Evolutionary conservation across 2,329 filamentous ascomycete genomes (phyloP).

Genomic region (Hymenoscyphus infarciens): DNA sequence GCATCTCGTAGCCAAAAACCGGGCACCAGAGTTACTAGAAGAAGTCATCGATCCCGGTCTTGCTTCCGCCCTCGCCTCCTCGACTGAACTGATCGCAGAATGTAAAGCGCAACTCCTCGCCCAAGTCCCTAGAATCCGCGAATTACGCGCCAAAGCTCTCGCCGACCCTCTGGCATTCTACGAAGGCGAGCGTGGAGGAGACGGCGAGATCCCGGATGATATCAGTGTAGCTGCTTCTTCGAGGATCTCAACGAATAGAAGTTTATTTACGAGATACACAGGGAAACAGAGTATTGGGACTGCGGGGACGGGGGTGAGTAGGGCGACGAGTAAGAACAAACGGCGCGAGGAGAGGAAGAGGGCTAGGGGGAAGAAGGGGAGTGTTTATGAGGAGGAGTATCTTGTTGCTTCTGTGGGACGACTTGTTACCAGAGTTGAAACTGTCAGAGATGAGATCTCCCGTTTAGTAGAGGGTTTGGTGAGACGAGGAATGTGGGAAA

Average conservation of each 20-base stretch:
- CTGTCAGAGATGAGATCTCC: constrained; percentile 66
- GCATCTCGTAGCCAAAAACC: constrained; percentile 62
- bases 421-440: constrained; percentile 78
- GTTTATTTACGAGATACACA: constrained; percentile 90
- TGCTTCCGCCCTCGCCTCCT: constrained; percentile 73
- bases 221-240: constrained; percentile 83
- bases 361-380: constrained; percentile 90
- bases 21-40: constrained; percentile 59
- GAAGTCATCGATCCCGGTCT: constrained; percentile 72
- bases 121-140: constrained; percentile 80
- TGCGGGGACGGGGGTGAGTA: constrained; percentile 66
- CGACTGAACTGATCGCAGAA: constrained; percentile 89
- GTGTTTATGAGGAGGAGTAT: constrained; percentile 97
- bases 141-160: constrained; percentile 75
- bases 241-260: constrained; percentile 75
- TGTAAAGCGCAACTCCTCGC: constrained; percentile 81
- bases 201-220: constrained; percentile 80
- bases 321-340: constrained; percentile 84
- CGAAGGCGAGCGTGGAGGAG: constrained; percentile 66
- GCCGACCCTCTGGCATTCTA: constrained; percentile 87
- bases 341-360: constrained; percentile 91
- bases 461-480: constrained; percentile 73
- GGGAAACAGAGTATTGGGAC: constrained; percentile 66
- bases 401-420: constrained; percentile 82
- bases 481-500: constrained; percentile 80